Evolutionary conservation across 352 stramenopile genomes (phyloP), one percentile per base, ranked within the genome.

Genomic region (Bremia lactucae): DNA sequence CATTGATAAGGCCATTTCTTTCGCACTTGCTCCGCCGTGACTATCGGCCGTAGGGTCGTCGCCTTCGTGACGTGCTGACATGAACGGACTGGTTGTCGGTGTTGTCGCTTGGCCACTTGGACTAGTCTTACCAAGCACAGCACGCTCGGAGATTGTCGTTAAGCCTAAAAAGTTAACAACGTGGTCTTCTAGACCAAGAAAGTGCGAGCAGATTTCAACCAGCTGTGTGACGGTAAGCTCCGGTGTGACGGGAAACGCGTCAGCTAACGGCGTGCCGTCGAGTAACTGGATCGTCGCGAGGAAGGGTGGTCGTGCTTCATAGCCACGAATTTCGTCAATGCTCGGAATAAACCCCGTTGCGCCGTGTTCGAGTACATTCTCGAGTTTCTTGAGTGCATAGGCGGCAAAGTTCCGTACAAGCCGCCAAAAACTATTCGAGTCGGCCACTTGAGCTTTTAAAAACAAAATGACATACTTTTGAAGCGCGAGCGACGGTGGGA

Each of bases 311-410:
- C 89, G 64, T 5, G 90, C 78, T 62, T 97, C 93, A 51, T 96
- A 97, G 4, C 87, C 79, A 24, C 74, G 66, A 39, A 97, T 97
- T 57, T 97, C 90, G 31, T 95, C 85, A 20, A 97, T 81, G 19
- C 69, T 95, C 4, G 90, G 90, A 29, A 96, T 89, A 37, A 97
- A 97, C n/a, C 87, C 90, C n/a, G 77, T 92, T 0, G 85, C 64
- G 10, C 86, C 87, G 16, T 87, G 70, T 15, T 77, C 70, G 9
- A 96, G 60, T 52, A 95, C 65, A 42, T 88, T 87, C 42, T 97
- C 87, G 5, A 97, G 62, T 25, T 90, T 94, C 49, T 90, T 85
- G 6, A 95, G 69, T 33, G 83, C 89, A 57, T 96, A 96, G 0
- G 71, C 60, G n/a, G 88, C 83, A 57, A 96, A 96, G 48, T 89